These are phyloP conservation scores for Castanea sativa DNA, from an alignment of 306 rosid species.

Conservation along the genomic window DNA sequence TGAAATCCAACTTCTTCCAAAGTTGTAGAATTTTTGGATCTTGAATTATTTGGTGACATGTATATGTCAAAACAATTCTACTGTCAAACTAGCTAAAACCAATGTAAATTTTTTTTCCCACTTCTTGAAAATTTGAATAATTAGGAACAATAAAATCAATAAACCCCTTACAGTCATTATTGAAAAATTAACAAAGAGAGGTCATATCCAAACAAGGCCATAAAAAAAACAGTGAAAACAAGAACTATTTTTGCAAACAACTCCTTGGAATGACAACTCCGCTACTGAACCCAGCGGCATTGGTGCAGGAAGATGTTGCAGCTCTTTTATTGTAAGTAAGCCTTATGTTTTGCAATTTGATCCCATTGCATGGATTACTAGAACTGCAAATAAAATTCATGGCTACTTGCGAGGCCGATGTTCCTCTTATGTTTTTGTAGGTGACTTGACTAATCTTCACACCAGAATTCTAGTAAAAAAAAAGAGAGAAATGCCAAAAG, in stretches of 20 bases:
- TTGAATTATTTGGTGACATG: no score
- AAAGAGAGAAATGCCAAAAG: not conserved
- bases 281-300: slow-evolving; percentile 29
- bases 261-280: slow-evolving; percentile 48
- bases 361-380: slow-evolving; percentile 45
- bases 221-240: not conserved
- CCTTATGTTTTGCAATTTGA: slow-evolving; percentile 39
- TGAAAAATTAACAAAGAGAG: no score
- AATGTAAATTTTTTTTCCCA: no score
- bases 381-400: slow-evolving; percentile 53
- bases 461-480: slow-evolving; percentile 29
- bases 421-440: slow-evolving; percentile 47
- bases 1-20: no score
- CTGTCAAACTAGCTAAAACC: no score
- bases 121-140: no score
- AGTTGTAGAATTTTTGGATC: no score
- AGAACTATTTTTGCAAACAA: slow-evolving; percentile 28
- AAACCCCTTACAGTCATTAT: no score
- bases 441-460: slow-evolving; percentile 53
- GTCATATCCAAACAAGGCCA: not conserved
- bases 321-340: slow-evolving; percentile 25
- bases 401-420: slow-evolving; percentile 39
- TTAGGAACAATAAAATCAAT: no score
- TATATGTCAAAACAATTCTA: no score
- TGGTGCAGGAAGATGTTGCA: slow-evolving; percentile 38